Percentiles rank a stretch among this genome's conserved stretches.
phyloP scores from a whole-genome alignment of 805 yeast genomes.

The Monosporozyma solicola region DNA sequence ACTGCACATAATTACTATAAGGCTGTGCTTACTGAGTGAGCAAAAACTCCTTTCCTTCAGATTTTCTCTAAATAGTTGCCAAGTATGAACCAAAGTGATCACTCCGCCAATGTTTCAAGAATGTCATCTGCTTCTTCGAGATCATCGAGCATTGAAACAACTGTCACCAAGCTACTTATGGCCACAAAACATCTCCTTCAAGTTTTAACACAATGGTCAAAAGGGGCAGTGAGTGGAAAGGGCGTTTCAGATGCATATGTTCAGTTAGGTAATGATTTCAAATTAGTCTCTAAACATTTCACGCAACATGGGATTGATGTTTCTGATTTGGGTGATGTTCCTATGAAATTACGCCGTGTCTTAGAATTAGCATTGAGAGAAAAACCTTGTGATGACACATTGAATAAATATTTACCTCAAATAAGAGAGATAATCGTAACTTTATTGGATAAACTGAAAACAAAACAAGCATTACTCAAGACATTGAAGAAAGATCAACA shows the following conservation, averaged over 20 bases:
- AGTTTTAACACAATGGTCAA: slow-evolving; percentile 84
- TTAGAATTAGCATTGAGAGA: slow-evolving; percentile 81
- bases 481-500: slow-evolving; percentile 15
- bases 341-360: slow-evolving; percentile 66
- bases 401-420: slow-evolving; percentile 72
- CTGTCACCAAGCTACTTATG: slow-evolving; percentile 70
- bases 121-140: slow-evolving; percentile 9
- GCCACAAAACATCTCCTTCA: slow-evolving; percentile 87
- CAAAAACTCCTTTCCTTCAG: neutral
- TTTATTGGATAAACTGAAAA: slow-evolving; percentile 67
- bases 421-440: slow-evolving; percentile 81
- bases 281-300: slow-evolving; percentile 75
- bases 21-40: neutral
- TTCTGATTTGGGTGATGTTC: slow-evolving; percentile 83
- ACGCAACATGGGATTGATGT: slow-evolving; percentile 70
- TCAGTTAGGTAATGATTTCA: slow-evolving; percentile 85
- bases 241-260: slow-evolving; percentile 89
- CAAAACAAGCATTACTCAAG: slow-evolving; percentile 51
- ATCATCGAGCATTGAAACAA: slow-evolving; percentile 53
- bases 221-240: slow-evolving; percentile 64
- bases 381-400: slow-evolving; percentile 71
- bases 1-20: neutral
- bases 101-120: slow-evolving; percentile 2
- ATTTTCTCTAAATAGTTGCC: too few relatives aligned
- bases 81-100: slow-evolving; percentile 1